Conservation (phyloP, 345 rosid species). For the Lepidium sativum region DNA sequence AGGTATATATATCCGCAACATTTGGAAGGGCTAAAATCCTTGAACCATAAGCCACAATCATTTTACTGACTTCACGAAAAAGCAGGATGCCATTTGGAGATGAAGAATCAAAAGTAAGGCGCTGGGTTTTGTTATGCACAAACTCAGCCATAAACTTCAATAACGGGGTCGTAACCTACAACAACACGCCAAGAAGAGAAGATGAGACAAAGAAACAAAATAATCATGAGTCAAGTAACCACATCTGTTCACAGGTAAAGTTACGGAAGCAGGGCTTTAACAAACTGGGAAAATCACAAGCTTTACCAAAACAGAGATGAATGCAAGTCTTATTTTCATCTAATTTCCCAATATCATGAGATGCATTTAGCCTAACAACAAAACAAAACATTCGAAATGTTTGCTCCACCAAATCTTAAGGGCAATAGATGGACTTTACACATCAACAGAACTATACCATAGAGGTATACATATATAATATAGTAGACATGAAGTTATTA, state of each 20-base stretch:
- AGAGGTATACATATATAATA: neutral
- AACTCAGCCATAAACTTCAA: conserved; percentile 98
- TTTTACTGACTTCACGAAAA: conserved; percentile 98
- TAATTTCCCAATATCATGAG: neutral
- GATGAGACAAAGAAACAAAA: conserved; percentile 6
- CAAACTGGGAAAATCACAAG: neutral
- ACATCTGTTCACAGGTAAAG: neutral
- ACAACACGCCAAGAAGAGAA: conserved; percentile 14
- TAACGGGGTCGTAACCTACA: conserved; percentile 92
- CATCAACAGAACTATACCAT: neutral
- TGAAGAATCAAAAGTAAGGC: conserved; percentile 89
- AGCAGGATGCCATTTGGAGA: conserved; percentile 99
- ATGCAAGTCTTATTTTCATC: neutral
- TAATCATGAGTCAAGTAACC: neutral
- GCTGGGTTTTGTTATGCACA: conserved; percentile 92
- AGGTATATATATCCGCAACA: conserved; percentile 86
- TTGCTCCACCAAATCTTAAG: neutral
- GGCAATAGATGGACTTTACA: neutral
- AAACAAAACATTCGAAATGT: neutral
- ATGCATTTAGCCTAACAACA: neutral
- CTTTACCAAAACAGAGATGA: neutral
- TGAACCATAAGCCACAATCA: conserved; percentile 90
- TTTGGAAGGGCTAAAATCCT: conserved; percentile 92
- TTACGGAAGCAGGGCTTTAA: neutral
- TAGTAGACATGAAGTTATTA: neutral